Evolutionary conservation across 352 stramenopile genomes (phyloP), one percentile per base, ranked within the genome.

Genomic region (Plasmopara halstedii): DNA sequence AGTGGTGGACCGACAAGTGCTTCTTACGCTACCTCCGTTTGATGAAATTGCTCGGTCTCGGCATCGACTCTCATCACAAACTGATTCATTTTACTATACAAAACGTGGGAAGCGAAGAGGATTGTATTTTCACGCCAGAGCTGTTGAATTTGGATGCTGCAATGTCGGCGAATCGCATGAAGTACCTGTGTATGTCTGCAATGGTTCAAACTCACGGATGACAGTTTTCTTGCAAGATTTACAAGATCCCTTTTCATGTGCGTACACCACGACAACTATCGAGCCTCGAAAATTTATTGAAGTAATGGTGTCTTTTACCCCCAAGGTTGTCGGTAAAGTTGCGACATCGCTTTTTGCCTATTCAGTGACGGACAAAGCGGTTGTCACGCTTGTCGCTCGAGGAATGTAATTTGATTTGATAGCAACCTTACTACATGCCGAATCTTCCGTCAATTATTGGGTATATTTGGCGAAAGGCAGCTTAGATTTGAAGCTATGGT

Each of bases 171-270:
- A 88, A 49, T 85, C 66, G 6, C 79, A 89, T 20, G 67, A 86
- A 60, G 79, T 90, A 23, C 73, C 79, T 13, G 79, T 94, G 22
- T 90, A 88, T 49, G 73, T 94, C 20, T 94, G 82, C 70, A 94
- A 94, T 52, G 79, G 82, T 27, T 87, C 79, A 17, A 84, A 77
- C 26, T 37, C 58, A 29, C 73, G 79, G 13, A 88, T 90, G 70
- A 90, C 82, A 3, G 82, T 94, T 14, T 88, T 94, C 46, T 54
- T 94, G 38, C 79, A 91, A 51, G 66, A 78, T 27, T 52, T 94
- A 4, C 70, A 81, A 41, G 72, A 84, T 7, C 82, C 82, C 3
- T 94, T 90, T 42, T 78, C 69, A 23, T 90, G 79, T 48, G 49
- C 37, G 10, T 91, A 90, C 57, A 60, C 73, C 37, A 82, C 77